Conservation (phyloP, 768 basidiomycete species). For the Tulasnella sp. region DNA sequence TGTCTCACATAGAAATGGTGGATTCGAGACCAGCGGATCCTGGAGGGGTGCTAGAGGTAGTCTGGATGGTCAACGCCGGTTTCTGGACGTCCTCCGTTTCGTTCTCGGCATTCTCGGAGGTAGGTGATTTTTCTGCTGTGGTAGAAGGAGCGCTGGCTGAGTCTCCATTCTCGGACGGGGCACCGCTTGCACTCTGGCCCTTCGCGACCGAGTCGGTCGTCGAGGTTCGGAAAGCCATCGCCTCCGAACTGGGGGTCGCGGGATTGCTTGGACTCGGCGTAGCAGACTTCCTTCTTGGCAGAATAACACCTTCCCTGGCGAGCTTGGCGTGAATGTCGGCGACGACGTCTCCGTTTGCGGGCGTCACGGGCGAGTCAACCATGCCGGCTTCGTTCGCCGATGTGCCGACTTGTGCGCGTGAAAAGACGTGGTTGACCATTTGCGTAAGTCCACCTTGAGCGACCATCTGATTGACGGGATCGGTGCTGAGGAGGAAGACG, state of each 20-base stretch:
- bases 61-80: not conserved
- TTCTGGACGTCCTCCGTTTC: not conserved
- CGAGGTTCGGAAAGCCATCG: not conserved
- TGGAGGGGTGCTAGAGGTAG: not conserved
- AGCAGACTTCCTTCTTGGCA: constrained; percentile 25
- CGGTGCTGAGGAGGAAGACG: constrained; percentile 88
- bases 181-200: not conserved
- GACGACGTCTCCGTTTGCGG: constrained; percentile 22
- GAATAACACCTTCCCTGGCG: constrained; percentile 23
- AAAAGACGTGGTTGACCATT: constrained; percentile 97
- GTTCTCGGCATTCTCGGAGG: not conserved
- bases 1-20: not conserved
- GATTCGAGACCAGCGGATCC: constrained; percentile 2
- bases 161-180: not conserved
- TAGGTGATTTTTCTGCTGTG: not conserved
- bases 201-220: not conserved
- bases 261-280: constrained; percentile 21
- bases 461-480: constrained; percentile 94
- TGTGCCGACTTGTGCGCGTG: constrained; percentile 61
- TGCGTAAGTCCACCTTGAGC: constrained; percentile 97
- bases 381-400: constrained; percentile 19
- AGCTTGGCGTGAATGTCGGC: constrained; percentile 28
- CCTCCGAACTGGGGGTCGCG: constrained; percentile 13
- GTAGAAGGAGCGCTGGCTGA: not conserved
- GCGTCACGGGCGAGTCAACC: constrained; percentile 22